Evolutionary conservation across 805 yeast species (phyloP), one percentile per base, ranked within the genome.

Genomic region (Zygosaccharomyces bailii): DNA sequence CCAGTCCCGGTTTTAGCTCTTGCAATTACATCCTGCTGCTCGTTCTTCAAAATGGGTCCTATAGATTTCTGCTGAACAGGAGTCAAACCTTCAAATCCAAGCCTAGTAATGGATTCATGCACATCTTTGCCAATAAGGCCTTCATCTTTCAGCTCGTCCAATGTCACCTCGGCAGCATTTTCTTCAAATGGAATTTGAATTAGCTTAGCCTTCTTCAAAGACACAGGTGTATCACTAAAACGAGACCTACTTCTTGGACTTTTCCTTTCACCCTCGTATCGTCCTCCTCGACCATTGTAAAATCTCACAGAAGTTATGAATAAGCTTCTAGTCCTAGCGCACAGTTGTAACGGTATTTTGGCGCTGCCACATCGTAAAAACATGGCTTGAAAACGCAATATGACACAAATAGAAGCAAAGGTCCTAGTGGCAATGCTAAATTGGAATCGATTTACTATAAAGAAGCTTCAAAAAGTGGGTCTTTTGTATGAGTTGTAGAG

Each of bases 1-100:
- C 97, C 97, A 2, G 97, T 89, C 62, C 97, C 97, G 3, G 97
- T 89, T 63, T 87, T 87, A 20, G 97, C 96, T 57, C 95, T 75
- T 30, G 88, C 89, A 17, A 89, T 87, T 34, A 87, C 71, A 24
- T 70, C 67, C 21, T 49, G 50, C 13, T 71, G 63, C n/a, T 74
- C 69, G 31, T 71, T 69, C 11, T 69, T 57, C 31, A 84, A 66
- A 33, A 79, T 72, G 17, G 86, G 84, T 38, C 73, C 68, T 35
- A 85, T 72, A 9, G 89, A 71, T 52, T 73, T 69, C 45, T 76
- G 75, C 61, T 86, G 95, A 21, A 85, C 91, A 3, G 81, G 76
- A 1, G 93, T 85, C 53, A 86, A 70, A 9, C 71, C 68, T 5
- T 63, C 63, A 55, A 75, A 79, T 2, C 79, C 76, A 47, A 77